These are phyloP conservation scores for Ilyonectria destructans DNA, from an alignment of 2,329 filamentous ascomycete genomes.

Conservation along the genomic window DNA sequence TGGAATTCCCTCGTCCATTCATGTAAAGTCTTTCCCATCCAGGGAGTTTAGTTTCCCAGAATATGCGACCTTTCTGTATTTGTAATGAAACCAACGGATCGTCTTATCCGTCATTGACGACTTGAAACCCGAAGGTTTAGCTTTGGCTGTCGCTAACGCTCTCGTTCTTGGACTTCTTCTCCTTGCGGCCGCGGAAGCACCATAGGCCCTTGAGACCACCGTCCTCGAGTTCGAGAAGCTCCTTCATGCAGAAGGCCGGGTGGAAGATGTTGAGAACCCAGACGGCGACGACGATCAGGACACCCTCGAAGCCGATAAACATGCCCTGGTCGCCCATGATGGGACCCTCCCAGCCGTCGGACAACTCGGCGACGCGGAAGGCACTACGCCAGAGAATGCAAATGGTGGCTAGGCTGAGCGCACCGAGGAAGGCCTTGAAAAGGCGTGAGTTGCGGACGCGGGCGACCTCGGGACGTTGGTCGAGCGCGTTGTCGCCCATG, in stretches of 20 bases:
- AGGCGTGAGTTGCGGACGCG: constrained; percentile 58
- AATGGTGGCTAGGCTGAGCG: constrained; percentile 71
- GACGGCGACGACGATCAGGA: constrained; percentile 66
- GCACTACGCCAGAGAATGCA: constrained; percentile 76
- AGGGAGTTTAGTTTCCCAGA: background rate
- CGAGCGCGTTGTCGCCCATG: constrained; percentile 55
- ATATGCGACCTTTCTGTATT: background rate
- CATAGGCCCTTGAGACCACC: constrained; percentile 49
- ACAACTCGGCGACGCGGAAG: constrained; percentile 78
- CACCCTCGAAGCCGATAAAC: constrained; percentile 73
- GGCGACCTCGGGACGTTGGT: constrained; percentile 56
- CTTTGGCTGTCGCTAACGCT: constrained; percentile 34
- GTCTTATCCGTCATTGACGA: background rate
- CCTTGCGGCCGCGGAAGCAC: constrained; percentile 44
- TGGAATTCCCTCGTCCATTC: background rate
- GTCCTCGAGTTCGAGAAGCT: constrained; percentile 47
- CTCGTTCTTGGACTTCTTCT: constrained; percentile 21
- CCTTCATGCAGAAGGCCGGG: constrained; percentile 47
- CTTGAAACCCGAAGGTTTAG: background rate
- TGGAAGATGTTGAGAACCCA: constrained; percentile 61
- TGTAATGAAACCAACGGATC: background rate
- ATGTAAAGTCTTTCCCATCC: background rate
- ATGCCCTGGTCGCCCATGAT: constrained; percentile 70
- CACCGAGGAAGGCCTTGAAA: constrained; percentile 71
- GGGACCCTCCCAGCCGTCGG: constrained; percentile 73